Conservation (phyloP, 1,284 basidiomycete species). For the Microbotryum lychnidis-dioicae region DNA sequence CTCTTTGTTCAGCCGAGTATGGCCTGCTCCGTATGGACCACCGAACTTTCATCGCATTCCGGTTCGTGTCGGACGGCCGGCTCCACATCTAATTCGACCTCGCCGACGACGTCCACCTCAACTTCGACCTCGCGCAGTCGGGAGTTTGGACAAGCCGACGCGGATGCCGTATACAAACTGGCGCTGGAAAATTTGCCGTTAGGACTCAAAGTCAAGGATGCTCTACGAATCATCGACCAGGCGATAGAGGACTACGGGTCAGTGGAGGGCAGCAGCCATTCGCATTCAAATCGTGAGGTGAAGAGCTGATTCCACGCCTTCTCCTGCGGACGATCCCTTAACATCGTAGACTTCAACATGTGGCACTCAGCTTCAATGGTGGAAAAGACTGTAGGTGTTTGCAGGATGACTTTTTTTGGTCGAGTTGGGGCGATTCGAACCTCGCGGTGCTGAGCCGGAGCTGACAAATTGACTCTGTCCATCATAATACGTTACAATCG, state of each 20-base stretch:
- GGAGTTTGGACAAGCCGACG: slow-evolving; percentile 23
- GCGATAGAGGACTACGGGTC: slow-evolving; percentile 69
- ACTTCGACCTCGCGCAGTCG: slow-evolving; percentile 1
- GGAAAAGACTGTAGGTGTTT: slow-evolving; percentile 83
- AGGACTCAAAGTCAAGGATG: slow-evolving; percentile 59
- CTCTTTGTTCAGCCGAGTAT: too few relatives aligned
- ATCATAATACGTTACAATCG: neutral
- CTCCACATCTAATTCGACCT: too few relatives aligned
- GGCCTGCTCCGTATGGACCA: too few relatives aligned
- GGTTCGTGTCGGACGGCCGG: too few relatives aligned
- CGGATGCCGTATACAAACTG: slow-evolving; percentile 21
- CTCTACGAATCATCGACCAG: slow-evolving; percentile 65
- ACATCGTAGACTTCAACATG: slow-evolving; percentile 11
- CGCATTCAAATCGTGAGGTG: neutral
- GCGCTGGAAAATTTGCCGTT: slow-evolving; percentile 37
- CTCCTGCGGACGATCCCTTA: neutral
- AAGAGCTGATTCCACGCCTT: neutral
- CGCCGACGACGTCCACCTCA: too few relatives aligned
- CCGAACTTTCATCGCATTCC: too few relatives aligned
- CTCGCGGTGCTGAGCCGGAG: neutral
- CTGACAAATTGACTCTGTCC: neutral
- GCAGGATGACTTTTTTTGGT: neutral
- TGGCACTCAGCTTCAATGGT: slow-evolving; percentile 81
- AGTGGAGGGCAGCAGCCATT: slow-evolving; percentile 7
- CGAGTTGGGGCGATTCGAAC: neutral